Conservation (phyloP, 2,329 filamentous ascomycete species). For the Aciculosporium take region DNA sequence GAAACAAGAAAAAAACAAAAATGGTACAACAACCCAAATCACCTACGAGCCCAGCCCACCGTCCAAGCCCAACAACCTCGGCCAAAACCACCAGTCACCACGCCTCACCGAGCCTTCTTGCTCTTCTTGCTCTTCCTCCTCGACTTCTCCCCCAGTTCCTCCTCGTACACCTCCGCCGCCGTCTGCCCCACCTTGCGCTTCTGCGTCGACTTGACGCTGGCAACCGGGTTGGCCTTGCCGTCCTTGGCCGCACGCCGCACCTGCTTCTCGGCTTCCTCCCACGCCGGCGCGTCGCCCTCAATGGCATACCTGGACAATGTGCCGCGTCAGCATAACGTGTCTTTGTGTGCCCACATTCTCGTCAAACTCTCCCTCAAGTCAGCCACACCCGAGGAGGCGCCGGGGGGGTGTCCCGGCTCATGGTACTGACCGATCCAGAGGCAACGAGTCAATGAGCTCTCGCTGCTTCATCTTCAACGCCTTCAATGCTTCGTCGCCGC, state of each 20-base stretch:
- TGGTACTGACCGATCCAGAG: constrained; percentile 58
- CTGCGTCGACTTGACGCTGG: constrained; percentile 70
- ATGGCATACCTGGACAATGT: constrained; percentile 50
- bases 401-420: too few relatives aligned
- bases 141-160: constrained; percentile 41
- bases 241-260: constrained; percentile 43
- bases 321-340: too few relatives aligned
- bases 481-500: constrained; percentile 58
- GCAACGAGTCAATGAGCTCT: constrained; percentile 78
- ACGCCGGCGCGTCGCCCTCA: constrained; percentile 44
- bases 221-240: constrained; percentile 45
- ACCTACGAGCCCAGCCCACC: neutral
- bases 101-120: constrained; percentile 18
- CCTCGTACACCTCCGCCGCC: constrained; percentile 48
- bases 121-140: constrained; percentile 41
- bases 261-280: constrained; percentile 62
- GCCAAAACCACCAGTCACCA: neutral
- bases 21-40: neutral
- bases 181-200: constrained; percentile 59
- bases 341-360: too few relatives aligned
- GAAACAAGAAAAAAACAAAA: neutral
- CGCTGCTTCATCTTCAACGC: constrained; percentile 67
- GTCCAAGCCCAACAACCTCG: too few relatives aligned
- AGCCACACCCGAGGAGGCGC: too few relatives aligned
- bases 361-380: too few relatives aligned